Conservation (phyloP, 495 filamentous ascomycete species). For the Ramalina intermedia region DNA sequence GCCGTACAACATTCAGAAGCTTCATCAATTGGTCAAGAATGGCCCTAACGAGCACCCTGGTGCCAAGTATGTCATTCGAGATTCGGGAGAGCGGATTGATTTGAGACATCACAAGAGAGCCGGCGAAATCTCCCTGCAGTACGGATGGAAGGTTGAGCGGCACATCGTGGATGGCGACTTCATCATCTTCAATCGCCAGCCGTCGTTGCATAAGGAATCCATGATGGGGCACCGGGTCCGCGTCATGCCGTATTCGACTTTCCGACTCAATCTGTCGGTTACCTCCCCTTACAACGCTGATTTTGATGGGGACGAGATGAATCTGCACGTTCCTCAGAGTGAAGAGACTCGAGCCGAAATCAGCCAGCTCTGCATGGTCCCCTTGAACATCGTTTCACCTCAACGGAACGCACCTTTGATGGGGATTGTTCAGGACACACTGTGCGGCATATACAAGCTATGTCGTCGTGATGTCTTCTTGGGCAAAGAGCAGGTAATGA, state of each 20-base stretch:
- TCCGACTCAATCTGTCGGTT: conserved; percentile 91
- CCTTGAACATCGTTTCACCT: conserved; percentile 92
- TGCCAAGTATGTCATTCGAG: conserved; percentile 85
- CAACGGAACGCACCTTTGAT: conserved; percentile 95
- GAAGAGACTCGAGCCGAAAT: conserved; percentile 94
- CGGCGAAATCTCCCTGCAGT: conserved; percentile 67
- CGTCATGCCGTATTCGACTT: conserved; percentile 98
- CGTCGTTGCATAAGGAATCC: conserved; percentile 96
- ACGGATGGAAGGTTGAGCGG: conserved; percentile 96
- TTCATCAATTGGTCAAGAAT: conserved; percentile 77
- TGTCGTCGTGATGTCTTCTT: conserved; percentile 86
- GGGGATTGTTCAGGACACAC: conserved; percentile 98
- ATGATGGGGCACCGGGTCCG: conserved; percentile 99
- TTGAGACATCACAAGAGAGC: conserved; percentile 79
- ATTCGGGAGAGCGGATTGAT: conserved; percentile 85
- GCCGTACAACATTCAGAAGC: conserved; percentile 88
- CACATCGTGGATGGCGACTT: conserved; percentile 91
- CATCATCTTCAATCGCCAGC: conserved; percentile 98
- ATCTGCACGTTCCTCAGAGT: conserved; percentile 93
- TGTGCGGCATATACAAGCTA: conserved; percentile 94
- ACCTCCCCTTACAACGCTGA: conserved; percentile 98
- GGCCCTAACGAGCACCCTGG: conserved; percentile 91
- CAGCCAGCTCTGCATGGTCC: conserved; percentile 86
- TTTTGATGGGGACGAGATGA: conserved; percentile 99
- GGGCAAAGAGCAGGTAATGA: conserved; percentile 81